These are phyloP conservation scores for Spencermartinsiella europaea DNA, from an alignment of 805 yeast species.

Conservation along the genomic window DNA sequence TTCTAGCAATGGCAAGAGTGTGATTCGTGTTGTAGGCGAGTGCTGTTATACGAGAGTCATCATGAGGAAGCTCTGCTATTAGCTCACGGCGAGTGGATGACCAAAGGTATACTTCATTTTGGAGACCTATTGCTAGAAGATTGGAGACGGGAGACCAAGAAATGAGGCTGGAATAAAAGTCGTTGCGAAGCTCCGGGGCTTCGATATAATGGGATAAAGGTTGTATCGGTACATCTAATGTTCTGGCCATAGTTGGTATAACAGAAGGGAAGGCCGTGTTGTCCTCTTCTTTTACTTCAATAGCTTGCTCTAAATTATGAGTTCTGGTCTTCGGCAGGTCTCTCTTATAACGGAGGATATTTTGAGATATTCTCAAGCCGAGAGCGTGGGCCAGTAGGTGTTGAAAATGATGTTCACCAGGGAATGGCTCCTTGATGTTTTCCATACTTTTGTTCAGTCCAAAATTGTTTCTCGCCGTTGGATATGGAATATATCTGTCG, in stretches of 20 bases:
- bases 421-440: not conserved
- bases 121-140: conserved; percentile 61
- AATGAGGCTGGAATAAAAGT: conserved; percentile 67
- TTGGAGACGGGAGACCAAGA: conserved; percentile 59
- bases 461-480: not conserved
- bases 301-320: no score
- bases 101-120: conserved; percentile 56
- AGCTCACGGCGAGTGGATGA: conserved; percentile 43
- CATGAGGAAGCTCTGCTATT: conserved; percentile 31
- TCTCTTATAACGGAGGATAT: not conserved
- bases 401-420: not conserved
- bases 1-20: conserved; percentile 17
- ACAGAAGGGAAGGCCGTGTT: no score
- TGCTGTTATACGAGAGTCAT: conserved; percentile 8
- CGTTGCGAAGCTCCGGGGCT: conserved; percentile 67
- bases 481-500: not conserved
- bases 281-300: no score
- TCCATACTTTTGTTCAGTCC: not conserved
- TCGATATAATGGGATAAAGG: conserved; percentile 31
- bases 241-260: no score
- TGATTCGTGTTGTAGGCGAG: conserved; percentile 12
- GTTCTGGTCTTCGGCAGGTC: conserved; percentile 1
- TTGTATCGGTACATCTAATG: not conserved
- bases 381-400: not conserved
- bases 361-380: not conserved